Evolutionary conservation across 2,329 filamentous ascomycete species (phyloP).

Genomic region (Monosporascus sp.): DNA sequence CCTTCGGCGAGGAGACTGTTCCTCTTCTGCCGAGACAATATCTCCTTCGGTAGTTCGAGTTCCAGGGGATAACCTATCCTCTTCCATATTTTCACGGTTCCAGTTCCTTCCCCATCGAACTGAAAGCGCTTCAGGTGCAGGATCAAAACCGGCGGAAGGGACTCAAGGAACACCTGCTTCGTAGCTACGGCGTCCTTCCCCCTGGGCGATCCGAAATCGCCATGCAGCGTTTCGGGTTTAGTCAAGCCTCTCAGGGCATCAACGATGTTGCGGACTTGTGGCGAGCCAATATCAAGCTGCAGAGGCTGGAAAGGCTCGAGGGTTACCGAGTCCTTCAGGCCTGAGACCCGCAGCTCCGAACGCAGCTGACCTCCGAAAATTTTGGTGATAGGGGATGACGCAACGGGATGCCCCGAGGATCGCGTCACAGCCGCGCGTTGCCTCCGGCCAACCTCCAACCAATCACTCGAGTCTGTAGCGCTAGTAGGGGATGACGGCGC

Average conservation of each 20-base stretch:
- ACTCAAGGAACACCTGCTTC: slow-evolving; percentile 94
- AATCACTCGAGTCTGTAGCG: slow-evolving; percentile 54
- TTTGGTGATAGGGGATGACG: slow-evolving; percentile 80
- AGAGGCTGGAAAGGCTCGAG: slow-evolving; percentile 90
- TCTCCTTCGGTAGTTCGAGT: slow-evolving; percentile 86
- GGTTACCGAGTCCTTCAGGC: slow-evolving; percentile 85
- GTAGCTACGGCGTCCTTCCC: slow-evolving; percentile 74
- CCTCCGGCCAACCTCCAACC: slow-evolving; percentile 91
- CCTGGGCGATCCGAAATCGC: slow-evolving; percentile 74
- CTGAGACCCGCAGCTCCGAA: slow-evolving; percentile 82
- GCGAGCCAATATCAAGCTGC: slow-evolving; percentile 87
- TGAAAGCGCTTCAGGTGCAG: slow-evolving; percentile 97
- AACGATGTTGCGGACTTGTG: slow-evolving; percentile 82
- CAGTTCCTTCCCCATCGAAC: slow-evolving; percentile 75
- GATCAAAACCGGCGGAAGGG: slow-evolving; percentile 83
- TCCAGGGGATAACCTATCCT: slow-evolving; percentile 93
- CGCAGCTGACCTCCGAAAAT: slow-evolving; percentile 91
- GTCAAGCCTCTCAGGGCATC: slow-evolving; percentile 86
- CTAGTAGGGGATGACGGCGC: slow-evolving; percentile 39
- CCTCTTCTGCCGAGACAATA: slow-evolving; percentile 72
- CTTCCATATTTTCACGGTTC: slow-evolving; percentile 98
- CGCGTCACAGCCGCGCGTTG: slow-evolving; percentile 83
- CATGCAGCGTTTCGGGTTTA: slow-evolving; percentile 76
- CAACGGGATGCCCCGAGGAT: slow-evolving; percentile 68
- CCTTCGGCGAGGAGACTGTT: slow-evolving; percentile 60